These are phyloP conservation scores for Chalaropsis thielavioides DNA, from an alignment of 2,329 filamentous ascomycete genomes.

Conservation along the genomic window DNA sequence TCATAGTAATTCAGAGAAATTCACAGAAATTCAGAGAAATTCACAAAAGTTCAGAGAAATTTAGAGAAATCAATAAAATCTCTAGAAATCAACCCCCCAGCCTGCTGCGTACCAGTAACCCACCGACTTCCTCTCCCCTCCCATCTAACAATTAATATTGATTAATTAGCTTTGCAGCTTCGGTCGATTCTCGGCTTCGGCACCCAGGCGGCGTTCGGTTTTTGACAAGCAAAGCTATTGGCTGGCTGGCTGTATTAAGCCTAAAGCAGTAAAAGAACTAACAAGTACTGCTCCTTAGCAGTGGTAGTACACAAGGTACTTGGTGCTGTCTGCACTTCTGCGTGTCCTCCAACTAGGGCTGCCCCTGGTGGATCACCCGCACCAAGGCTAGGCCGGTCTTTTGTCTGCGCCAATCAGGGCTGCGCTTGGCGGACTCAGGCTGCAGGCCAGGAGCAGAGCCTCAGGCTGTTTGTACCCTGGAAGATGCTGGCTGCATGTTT, in stretches of 20 bases:
- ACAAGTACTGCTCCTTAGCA: background rate
- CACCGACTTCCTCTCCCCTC: too few relatives aligned
- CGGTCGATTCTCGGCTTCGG: constrained; percentile 16
- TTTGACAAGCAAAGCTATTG: background rate
- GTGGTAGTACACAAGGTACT: constrained; percentile 1
- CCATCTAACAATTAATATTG: too few relatives aligned
- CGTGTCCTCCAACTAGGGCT: too few relatives aligned
- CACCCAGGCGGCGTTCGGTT: constrained; percentile 8
- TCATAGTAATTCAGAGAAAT: too few relatives aligned
- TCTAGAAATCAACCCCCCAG: too few relatives aligned
- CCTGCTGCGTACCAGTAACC: too few relatives aligned
- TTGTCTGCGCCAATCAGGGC: background rate
- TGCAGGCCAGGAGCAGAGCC: background rate
- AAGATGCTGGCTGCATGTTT: too few relatives aligned
- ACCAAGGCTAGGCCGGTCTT: background rate
- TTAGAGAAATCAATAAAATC: too few relatives aligned
- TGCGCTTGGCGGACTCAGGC: background rate
- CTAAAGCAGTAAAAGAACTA: background rate
- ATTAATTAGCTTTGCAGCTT: too few relatives aligned
- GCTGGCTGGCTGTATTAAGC: background rate
- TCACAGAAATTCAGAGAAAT: too few relatives aligned
- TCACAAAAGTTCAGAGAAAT: too few relatives aligned
- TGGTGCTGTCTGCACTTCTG: too few relatives aligned
- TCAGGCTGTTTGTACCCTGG: background rate
- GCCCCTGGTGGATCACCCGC: background rate